A percentile compares a stretch with the other conserved stretches of the same genome.
Evolutionary conservation across 1,284 basidiomycete species (phyloP).

Genomic region (Hymenochaete sp.): DNA sequence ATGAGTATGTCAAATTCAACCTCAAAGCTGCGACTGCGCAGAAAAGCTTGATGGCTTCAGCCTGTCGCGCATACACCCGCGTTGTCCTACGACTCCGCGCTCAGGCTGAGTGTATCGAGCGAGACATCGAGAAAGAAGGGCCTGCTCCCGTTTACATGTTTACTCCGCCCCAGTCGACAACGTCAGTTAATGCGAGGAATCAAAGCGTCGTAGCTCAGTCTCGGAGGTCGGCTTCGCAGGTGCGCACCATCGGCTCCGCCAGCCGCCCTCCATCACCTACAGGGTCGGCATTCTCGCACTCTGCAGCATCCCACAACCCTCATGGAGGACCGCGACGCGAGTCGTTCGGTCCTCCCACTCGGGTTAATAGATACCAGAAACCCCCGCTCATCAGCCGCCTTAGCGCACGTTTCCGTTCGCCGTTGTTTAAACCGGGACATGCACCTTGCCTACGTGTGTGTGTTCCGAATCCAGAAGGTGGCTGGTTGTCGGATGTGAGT

Average conservation of each 20-base stretch:
- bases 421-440: conserved; percentile 55
- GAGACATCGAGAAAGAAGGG: conserved; percentile 20
- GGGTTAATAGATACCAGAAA: conserved; percentile 6
- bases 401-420: conserved; percentile 44
- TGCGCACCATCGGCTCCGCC: conserved; percentile 4
- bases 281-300: conserved; percentile 6
- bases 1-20: conserved; percentile 31
- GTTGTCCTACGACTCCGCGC: conserved; percentile 64
- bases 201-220: conserved; percentile 3
- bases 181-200: conserved; percentile 12
- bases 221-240: conserved; percentile 11
- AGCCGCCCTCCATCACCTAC: conserved; percentile 14
- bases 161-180: conserved; percentile 15
- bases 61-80: conserved; percentile 62
- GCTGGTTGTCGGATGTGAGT: conserved; percentile 71
- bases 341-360: background rate
- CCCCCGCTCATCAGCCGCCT: conserved; percentile 3
- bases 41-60: conserved; percentile 37
- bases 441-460: conserved; percentile 71
- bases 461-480: conserved; percentile 71
- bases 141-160: conserved; percentile 9
- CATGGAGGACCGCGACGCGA: background rate
- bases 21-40: conserved; percentile 13
- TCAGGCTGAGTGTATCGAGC: conserved; percentile 51
- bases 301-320: background rate